Percentiles rank a stretch among this genome's conserved stretches.
These are phyloP conservation scores for Erysimum cheiranthoides DNA, from an alignment of 345 rosid genomes.

Conservation along the genomic window DNA sequence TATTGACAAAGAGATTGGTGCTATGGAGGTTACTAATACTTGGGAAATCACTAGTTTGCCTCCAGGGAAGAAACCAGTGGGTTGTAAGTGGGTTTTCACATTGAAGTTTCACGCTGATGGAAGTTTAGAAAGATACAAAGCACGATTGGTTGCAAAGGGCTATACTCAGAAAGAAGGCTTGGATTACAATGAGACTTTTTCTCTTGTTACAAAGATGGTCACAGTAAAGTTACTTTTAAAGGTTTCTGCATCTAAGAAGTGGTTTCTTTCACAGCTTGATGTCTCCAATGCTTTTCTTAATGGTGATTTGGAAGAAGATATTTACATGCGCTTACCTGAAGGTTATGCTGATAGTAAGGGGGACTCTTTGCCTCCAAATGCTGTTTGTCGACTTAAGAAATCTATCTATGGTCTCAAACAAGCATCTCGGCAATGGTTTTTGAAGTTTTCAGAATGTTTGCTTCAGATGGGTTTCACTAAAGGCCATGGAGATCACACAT, in stretches of 20 bases:
- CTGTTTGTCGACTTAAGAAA: not conserved
- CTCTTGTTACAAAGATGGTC: not conserved
- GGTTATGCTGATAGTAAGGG: not conserved
- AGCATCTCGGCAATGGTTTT: not conserved
- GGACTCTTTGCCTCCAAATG: not conserved
- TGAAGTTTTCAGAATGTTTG: not conserved
- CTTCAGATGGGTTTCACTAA: fast-evolving
- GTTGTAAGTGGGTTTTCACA: not conserved
- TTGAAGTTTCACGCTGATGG: not conserved
- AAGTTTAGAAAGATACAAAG: not conserved
- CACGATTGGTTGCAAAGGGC: not conserved
- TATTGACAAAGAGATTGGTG: not conserved
- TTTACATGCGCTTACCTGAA: not conserved
- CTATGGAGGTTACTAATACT: fast-evolving
- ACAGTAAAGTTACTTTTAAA: not conserved
- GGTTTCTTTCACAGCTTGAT: not conserved
- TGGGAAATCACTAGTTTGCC: not conserved
- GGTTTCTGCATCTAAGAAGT: not conserved
- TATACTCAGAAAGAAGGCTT: not conserved
- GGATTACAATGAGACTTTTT: not conserved
- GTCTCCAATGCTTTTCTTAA: not conserved
- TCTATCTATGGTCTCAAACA: not conserved
- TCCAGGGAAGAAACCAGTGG: fast-evolving
- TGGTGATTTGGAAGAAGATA: not conserved
- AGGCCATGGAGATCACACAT: not conserved